Conservation (phyloP, 1,284 basidiomycete genomes). For the Apiotrichum montevideense region DNA sequence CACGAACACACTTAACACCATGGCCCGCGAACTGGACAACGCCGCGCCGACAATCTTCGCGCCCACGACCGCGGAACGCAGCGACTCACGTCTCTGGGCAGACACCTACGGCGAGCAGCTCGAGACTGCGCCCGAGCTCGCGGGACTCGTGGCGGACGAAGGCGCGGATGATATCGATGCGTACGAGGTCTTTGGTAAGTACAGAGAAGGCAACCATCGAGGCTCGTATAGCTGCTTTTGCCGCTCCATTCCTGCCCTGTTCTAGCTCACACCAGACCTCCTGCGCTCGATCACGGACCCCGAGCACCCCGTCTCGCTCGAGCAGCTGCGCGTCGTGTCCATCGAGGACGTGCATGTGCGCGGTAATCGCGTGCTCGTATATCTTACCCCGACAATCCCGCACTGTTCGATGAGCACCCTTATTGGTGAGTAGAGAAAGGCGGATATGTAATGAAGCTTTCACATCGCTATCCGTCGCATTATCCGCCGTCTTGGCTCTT, state of each 20-base stretch:
- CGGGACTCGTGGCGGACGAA: slow-evolving; percentile 7
- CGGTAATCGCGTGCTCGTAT: slow-evolving; percentile 69
- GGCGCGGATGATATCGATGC: slow-evolving; percentile 55
- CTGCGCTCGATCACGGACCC: slow-evolving; percentile 92
- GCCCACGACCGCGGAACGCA: slow-evolving; percentile 15
- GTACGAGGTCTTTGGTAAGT: slow-evolving; percentile 54
- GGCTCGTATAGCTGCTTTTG: no score
- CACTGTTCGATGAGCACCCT: slow-evolving; percentile 98
- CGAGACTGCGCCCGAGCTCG: neutral
- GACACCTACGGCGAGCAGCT: slow-evolving; percentile 6
- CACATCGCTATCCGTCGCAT: no score
- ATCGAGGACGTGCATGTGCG: slow-evolving; percentile 74
- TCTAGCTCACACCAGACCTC: slow-evolving; percentile 57
- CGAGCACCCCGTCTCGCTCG: slow-evolving; percentile 90
- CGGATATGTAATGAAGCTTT: no score
- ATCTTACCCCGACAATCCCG: slow-evolving; percentile 95
- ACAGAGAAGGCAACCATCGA: no score
- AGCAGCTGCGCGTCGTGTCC: slow-evolving; percentile 93
- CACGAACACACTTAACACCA: slow-evolving; percentile 6
- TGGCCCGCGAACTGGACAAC: slow-evolving; percentile 42
- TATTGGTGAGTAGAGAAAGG: slow-evolving; percentile 53
- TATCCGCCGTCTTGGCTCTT: no score
- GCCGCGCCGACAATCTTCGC: slow-evolving; percentile 42
- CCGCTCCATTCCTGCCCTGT: no score
- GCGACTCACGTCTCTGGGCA: slow-evolving; percentile 15